Evolutionary conservation across 306 rosid species (phyloP), one percentile per base, ranked within the genome.

Genomic region (Aeschynomene evenia): DNA sequence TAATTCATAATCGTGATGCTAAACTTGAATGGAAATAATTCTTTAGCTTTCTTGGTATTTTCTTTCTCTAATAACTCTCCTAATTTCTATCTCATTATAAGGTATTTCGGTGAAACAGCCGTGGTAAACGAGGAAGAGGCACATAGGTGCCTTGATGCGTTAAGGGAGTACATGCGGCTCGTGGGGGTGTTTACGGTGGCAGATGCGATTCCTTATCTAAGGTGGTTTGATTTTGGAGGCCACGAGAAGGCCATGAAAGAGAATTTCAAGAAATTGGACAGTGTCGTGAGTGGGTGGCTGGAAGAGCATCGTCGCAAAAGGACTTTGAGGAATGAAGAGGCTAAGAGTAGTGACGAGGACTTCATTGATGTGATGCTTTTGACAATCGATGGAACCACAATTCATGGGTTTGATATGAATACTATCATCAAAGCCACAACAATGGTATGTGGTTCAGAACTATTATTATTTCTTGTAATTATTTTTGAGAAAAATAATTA

Each of bases 291-390:
- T 3, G 70, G 46, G 40, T 64, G 70, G 70, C 48, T 64, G 18
- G 18, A 26, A 12, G 70, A 64, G 15, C 70, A 64, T 7, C 31
- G 34, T 1, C 18, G 16, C 26, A 26, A 64, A 4, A 64, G 28
- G 28, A 15, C 2, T 24, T 46, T 5, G 23, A 11, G 9, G n/a
- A n/a, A n/a, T 43, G 60, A 5, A 8, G n/a, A 11, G 2, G 36
- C 2, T 23, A 49, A 14, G 2, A n/a, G n/a, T n/a, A 24, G 7
- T 0, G 67, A 31, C 29, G 53, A 10, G 7, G 77, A 72, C n/a
- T 62, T 72, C 12, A 72, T 72, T 10, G 71, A 72, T 37, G 53
- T 51, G 4, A 72, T 72, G 77, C 46, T 72, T n/a, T 72, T 63
- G 0, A 23, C 21, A 37, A 36, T 72, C 24, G 64, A 37, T 63